Conservation (phyloP, 768 basidiomycete species). For the Tulasnella calospora region DNA sequence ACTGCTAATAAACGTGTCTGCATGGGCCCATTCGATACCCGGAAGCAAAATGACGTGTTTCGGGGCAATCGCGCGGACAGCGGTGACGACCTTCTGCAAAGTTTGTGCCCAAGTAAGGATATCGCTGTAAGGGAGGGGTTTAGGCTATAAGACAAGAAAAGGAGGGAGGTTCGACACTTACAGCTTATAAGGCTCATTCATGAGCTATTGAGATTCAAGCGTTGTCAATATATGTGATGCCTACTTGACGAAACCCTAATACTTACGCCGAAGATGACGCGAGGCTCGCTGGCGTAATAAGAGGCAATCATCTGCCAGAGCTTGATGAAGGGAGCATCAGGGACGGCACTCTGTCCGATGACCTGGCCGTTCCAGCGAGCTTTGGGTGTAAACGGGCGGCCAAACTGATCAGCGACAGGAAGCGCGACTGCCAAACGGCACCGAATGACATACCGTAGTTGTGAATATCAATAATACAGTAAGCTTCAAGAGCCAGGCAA, state of each 20-base stretch:
- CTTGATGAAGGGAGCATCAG: slow-evolving; percentile 48
- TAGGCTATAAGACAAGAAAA: neutral
- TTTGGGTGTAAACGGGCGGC: neutral
- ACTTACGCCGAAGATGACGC: slow-evolving; percentile 35
- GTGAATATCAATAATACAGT: slow-evolving; percentile 20
- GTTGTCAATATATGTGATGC: neutral
- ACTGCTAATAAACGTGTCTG: slow-evolving; percentile 41
- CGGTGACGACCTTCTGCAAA: slow-evolving; percentile 56
- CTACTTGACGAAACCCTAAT: neutral
- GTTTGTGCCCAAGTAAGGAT: slow-evolving; percentile 48
- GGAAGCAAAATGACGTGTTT: slow-evolving; percentile 55
- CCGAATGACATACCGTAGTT: neutral
- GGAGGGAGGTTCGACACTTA: slow-evolving; percentile 22
- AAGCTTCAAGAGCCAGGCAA: neutral
- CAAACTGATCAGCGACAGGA: neutral
- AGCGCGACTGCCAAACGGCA: neutral
- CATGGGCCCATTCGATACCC: slow-evolving; percentile 50
- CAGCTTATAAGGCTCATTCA: slow-evolving; percentile 61
- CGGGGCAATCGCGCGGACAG: slow-evolving; percentile 56
- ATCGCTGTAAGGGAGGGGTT: slow-evolving; percentile 34
- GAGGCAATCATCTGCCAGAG: slow-evolving; percentile 52
- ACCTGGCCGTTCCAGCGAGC: slow-evolving; percentile 54
- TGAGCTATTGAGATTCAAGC: slow-evolving; percentile 31
- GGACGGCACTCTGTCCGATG: slow-evolving; percentile 55
- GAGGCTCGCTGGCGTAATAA: slow-evolving; percentile 42